A percentile compares a stretch with the other conserved stretches of the same genome.
Conservation (phyloP, 2,329 filamentous ascomycete species). For the Alternaria incomplexa region DNA sequence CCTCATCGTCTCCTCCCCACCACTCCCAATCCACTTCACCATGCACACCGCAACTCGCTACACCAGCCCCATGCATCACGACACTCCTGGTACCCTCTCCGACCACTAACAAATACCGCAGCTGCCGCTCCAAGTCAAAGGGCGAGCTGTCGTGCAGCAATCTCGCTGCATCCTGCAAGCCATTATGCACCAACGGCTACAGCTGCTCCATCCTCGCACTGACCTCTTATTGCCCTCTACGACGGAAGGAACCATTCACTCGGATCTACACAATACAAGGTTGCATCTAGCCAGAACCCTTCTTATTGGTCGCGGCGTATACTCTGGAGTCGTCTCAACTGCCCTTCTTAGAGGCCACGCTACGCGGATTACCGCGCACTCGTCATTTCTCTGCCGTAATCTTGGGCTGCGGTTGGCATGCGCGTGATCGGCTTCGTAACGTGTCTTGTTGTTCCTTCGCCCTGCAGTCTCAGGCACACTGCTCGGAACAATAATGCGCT, state of each 20-base stretch:
- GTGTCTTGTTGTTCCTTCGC: not conserved
- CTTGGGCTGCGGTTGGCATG: not conserved
- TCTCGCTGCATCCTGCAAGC: constrained; percentile 1
- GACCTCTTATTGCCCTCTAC: constrained; percentile 9
- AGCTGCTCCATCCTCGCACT: constrained; percentile 13
- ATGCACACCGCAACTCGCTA: constrained; percentile 27
- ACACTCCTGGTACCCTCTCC: not conserved
- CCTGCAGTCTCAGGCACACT: not conserved
- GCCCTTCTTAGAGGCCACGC: not conserved
- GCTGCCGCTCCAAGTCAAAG: not conserved
- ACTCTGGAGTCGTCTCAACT: not conserved
- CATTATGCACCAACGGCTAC: constrained; percentile 14
- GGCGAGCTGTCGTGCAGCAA: constrained; percentile 6
- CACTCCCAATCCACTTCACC: constrained; percentile 14
- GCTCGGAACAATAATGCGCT: constrained; percentile 3
- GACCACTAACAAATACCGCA: constrained; percentile 16
- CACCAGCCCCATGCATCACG: not conserved
- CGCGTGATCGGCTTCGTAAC: not conserved
- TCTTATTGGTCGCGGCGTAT: not conserved
- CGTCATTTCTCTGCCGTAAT: not conserved
- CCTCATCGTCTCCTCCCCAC: constrained; percentile 8
- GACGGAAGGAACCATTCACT: constrained; percentile 12
- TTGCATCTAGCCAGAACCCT: not conserved
- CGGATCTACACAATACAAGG: constrained; percentile 3
- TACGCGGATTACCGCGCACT: not conserved